A percentile compares a stretch with the other conserved stretches of the same genome.
phyloP scores from a whole-genome alignment of 352 stramenopile genomes.

The Pythium dissotocum region DNA sequence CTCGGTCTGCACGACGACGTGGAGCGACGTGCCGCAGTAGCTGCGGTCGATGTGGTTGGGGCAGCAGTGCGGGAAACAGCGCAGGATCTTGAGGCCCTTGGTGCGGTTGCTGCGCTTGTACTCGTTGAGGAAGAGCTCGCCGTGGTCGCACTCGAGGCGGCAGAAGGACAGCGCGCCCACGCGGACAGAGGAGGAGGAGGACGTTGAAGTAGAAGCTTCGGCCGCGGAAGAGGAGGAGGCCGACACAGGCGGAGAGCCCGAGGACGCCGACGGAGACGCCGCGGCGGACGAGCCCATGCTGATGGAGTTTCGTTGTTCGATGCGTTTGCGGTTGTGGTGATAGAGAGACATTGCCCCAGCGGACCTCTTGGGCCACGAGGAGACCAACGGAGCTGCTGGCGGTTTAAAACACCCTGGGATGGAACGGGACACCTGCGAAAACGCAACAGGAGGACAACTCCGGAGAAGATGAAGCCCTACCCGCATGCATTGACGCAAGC shows the following conservation, averaged over 20 bases:
- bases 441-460: slow-evolving; percentile 24
- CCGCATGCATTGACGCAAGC: neutral
- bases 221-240: neutral
- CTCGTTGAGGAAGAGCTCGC: slow-evolving; percentile 60
- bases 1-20: slow-evolving; percentile 31
- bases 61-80: slow-evolving; percentile 35
- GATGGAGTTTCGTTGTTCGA: slow-evolving; percentile 27
- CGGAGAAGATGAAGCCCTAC: slow-evolving; percentile 11
- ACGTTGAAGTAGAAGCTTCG: neutral
- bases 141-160: slow-evolving; percentile 61
- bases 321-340: slow-evolving; percentile 4
- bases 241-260: neutral
- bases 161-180: slow-evolving; percentile 49
- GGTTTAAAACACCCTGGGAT: slow-evolving; percentile 26
- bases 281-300: slow-evolving; percentile 5
- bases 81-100: slow-evolving; percentile 72
- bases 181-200: slow-evolving; percentile 14
- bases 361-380: slow-evolving; percentile 3
- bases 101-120: slow-evolving; percentile 81
- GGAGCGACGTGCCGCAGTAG: slow-evolving; percentile 35
- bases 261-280: neutral
- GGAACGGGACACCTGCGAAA: slow-evolving; percentile 20
- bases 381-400: slow-evolving; percentile 21
- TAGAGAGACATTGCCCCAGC: neutral
- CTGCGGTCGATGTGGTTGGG: slow-evolving; percentile 32